Conservation (phyloP, 2,329 filamentous ascomycete genomes). For the Westerdykella ornata region DNA sequence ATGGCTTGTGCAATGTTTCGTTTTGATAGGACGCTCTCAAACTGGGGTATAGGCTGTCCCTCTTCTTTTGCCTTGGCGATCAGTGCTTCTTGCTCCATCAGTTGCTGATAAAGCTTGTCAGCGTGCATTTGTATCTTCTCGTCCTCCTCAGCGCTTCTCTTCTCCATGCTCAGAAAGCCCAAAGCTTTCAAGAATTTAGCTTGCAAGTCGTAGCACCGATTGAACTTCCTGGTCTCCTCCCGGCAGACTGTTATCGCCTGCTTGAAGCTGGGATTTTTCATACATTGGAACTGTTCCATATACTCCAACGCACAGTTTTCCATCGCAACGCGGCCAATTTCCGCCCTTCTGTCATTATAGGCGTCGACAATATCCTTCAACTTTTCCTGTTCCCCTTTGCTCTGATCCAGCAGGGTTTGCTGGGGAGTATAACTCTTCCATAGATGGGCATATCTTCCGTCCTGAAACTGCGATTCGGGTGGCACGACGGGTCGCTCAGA, state of each 20-base stretch:
- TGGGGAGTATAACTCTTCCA: conserved; percentile 88
- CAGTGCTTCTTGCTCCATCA: conserved; percentile 72
- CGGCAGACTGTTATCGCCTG: conserved; percentile 74
- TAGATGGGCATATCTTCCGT: conserved; percentile 73
- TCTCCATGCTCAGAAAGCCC: conserved; percentile 69
- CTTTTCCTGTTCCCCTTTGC: conserved; percentile 71
- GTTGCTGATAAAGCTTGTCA: conserved; percentile 79
- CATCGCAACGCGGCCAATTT: conserved; percentile 72
- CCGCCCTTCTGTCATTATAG: conserved; percentile 73
- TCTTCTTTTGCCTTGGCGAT: conserved; percentile 62
- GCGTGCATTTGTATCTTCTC: conserved; percentile 87
- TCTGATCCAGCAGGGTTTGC: conserved; percentile 59
- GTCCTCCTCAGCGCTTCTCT: conserved; percentile 65
- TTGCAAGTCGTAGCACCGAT: conserved; percentile 85
- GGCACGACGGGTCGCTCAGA: conserved; percentile 38
- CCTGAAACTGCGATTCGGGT: conserved; percentile 55
- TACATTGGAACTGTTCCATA: conserved; percentile 74
- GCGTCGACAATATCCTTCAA: conserved; percentile 72
- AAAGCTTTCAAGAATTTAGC: conserved; percentile 84
- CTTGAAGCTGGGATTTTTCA: conserved; percentile 61
- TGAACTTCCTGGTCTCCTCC: conserved; percentile 67
- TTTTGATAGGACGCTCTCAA: conserved; percentile 50
- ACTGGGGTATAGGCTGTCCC: conserved; percentile 49
- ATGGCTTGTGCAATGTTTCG: conserved; percentile 25
- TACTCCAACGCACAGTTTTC: conserved; percentile 93